phyloP scores from a whole-genome alignment of 1,284 basidiomycete genomes.

The Takashimella koratensis region DNA sequence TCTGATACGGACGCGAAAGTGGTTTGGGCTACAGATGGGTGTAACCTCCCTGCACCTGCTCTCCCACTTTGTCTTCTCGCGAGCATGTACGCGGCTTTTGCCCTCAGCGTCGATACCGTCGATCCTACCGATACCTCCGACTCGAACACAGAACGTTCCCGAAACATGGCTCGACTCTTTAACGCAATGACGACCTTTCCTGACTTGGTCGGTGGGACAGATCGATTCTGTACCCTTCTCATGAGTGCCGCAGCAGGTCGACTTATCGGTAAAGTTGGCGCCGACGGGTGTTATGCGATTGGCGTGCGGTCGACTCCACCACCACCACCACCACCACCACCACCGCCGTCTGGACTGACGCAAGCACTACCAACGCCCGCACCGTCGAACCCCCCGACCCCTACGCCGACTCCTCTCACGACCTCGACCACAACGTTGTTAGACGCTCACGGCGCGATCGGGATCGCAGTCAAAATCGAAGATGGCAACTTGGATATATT shows the following conservation, averaged over 20 bases:
- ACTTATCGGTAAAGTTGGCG: constrained; percentile 4
- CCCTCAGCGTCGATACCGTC: not conserved
- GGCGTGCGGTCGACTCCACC: not conserved
- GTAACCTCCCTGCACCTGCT: constrained; percentile 9
- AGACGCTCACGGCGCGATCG: not conserved
- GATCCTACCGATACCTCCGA: not conserved
- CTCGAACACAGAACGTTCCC: not conserved
- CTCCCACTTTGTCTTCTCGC: constrained; percentile 1
- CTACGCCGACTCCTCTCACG: too few relatives aligned
- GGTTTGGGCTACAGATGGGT: constrained; percentile 6
- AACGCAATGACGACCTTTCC: not conserved
- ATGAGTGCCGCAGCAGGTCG: not conserved
- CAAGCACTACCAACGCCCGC: too few relatives aligned
- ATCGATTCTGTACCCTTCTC: constrained; percentile 2
- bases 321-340: too few relatives aligned
- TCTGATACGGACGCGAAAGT: too few relatives aligned
- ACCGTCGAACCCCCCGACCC: too few relatives aligned
- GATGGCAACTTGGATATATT: constrained; percentile 3
- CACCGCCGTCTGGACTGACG: too few relatives aligned
- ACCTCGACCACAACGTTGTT: too few relatives aligned
- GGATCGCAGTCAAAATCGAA: constrained; percentile 7
- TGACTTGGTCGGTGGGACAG: not conserved
- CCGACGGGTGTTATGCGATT: constrained; percentile 4
- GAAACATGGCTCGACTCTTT: constrained; percentile 2
- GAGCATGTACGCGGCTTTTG: constrained; percentile 3